phyloP scores from a whole-genome alignment of 1,284 basidiomycete species.

The Ceratobasidium sp. region DNA sequence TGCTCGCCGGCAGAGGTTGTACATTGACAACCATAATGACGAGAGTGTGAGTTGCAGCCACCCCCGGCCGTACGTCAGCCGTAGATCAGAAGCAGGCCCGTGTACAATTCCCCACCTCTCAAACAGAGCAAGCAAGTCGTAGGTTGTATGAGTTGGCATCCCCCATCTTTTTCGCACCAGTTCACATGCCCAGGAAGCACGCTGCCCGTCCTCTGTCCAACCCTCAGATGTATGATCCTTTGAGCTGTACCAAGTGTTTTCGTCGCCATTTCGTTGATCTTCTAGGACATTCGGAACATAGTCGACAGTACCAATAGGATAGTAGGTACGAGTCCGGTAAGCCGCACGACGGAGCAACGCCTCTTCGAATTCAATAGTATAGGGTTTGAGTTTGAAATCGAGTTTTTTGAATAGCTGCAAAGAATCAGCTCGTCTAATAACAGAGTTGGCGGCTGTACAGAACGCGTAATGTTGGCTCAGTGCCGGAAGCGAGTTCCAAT shows the following conservation, averaged over 20 bases:
- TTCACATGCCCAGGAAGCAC: not conserved
- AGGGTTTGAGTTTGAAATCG: not conserved
- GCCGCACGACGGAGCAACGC: conserved; percentile 5
- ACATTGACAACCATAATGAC: not conserved
- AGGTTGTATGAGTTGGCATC: not conserved
- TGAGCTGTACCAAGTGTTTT: not conserved
- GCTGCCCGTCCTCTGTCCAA: not conserved
- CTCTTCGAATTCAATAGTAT: not conserved
- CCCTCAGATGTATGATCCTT: not conserved
- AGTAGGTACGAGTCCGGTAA: not conserved
- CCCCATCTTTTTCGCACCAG: not conserved
- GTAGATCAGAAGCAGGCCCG: not conserved
- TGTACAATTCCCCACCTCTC: conserved; percentile 3
- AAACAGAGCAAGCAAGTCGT: not conserved
- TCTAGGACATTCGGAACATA: not conserved
- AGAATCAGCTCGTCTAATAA: not conserved
- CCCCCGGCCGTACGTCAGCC: not conserved
- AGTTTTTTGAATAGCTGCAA: conserved; percentile 5
- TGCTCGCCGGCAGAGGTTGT: conserved; percentile 15
- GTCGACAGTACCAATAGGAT: not conserved
- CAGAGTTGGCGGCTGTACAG: not conserved
- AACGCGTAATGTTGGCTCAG: conserved; percentile 51
- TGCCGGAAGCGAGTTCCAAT: conserved; percentile 50
- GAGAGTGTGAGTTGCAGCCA: not conserved
- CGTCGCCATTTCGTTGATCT: not conserved